Base-by-base conservation (phyloP, 192 early-diverging fungal species). In the Podila verticillata region DNA sequence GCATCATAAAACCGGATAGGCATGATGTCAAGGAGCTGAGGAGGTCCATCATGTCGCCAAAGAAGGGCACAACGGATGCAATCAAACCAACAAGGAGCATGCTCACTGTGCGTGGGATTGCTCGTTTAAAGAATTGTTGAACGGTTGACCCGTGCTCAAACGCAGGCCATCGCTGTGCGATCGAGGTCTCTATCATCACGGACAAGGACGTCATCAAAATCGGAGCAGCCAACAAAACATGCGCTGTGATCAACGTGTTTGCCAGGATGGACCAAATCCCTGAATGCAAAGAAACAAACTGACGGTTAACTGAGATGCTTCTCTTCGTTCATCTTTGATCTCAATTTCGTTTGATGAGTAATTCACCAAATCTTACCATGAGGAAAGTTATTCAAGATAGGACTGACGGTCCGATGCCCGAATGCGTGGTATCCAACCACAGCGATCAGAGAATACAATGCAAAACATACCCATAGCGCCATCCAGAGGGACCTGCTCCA, bases 151-250 rank as follows among this genome's bases (percentile, higher is more conserved):
- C 70, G 15, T 63, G 57, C 4, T 69, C 60, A 36, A 73, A 74
- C 6, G 2, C 0, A 1, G 71, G 57, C 9, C 48, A 85, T 49
- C 28, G 77, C 64, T 61, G 81, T 48, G 86, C 80, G 26, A 95
- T 85, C 4, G 80, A 81, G 48, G 91, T 82, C 10, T 87, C 64
- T 63, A 91, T 77, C 66, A 83, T 81, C 22, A 93, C 66, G 36
- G 91, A 83, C 32, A 93, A 89, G 12, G 91, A 90, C 12, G 91
- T 89, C 29, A 96, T 57, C 48, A 94, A 79, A 39, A 96, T 89
- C 2, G 94, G 94, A 31, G 87, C 87, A 1, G 94, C 94, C 13
- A 96, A 84, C 19, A 96, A 80, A 2, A 96, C 94, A 61, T 96
- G 94, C 2, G 87, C 48, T 0, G 91, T 93, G 48, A 96, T 93